phyloP scores from a whole-genome alignment of 768 basidiomycete species.

The Pleurotus sapidus region DNA sequence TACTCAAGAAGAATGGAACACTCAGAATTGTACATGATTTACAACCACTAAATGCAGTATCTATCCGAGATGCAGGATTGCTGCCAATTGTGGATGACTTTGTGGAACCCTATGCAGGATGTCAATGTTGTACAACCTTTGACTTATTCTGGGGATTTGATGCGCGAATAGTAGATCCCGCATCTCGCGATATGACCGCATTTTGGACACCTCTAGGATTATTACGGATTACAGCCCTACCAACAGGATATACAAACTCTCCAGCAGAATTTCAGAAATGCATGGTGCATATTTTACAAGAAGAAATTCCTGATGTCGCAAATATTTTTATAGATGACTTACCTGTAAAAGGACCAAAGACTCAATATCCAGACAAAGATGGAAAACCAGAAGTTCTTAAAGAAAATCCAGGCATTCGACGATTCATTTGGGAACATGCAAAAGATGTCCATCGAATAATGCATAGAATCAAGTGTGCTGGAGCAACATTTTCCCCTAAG shows the following conservation, averaged over 20 bases:
- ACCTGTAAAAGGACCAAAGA: slow-evolving; percentile 11
- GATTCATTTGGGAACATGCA: slow-evolving; percentile 36
- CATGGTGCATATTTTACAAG: slow-evolving; percentile 27
- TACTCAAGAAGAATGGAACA: slow-evolving; percentile 30
- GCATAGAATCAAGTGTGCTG: slow-evolving; percentile 23
- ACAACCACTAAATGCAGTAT: slow-evolving; percentile 33
- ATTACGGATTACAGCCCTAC: slow-evolving; percentile 27
- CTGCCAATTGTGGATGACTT: slow-evolving; percentile 30
- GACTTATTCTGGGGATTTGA: slow-evolving; percentile 37
- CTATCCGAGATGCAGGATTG: slow-evolving; percentile 32
- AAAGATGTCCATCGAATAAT: slow-evolving; percentile 30
- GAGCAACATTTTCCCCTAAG: slow-evolving; percentile 24
- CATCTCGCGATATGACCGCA: slow-evolving; percentile 28
- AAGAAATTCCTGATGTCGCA: slow-evolving; percentile 20
- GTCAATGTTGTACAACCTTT: slow-evolving; percentile 22
- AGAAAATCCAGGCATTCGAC: slow-evolving; percentile 23
- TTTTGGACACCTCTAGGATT: slow-evolving; percentile 36
- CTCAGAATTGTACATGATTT: slow-evolving; percentile 36
- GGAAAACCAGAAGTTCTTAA: slow-evolving; percentile 17
- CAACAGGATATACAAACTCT: slow-evolving; percentile 38
- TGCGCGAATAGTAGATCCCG: slow-evolving; percentile 17
- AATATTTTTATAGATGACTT: slow-evolving; percentile 14
- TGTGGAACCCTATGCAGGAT: slow-evolving; percentile 25
- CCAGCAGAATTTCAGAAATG: slow-evolving; percentile 27
- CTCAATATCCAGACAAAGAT: slow-evolving; percentile 16